Conservation (phyloP, 768 basidiomycete genomes). For the Hygrocybe punicea region DNA sequence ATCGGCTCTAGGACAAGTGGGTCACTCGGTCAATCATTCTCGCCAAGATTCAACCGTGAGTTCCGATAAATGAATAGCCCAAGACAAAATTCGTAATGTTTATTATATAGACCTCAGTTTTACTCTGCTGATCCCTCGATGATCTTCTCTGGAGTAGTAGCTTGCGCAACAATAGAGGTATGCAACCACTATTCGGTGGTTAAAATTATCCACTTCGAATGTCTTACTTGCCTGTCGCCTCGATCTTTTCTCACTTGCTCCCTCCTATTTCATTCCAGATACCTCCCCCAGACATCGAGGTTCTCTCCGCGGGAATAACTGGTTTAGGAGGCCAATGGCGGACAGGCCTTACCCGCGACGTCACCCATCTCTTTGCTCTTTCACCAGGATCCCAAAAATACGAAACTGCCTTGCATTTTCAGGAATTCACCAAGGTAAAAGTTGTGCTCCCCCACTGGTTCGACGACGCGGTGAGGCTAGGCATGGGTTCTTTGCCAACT, state of each 20-base stretch:
- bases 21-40: slow-evolving; percentile 63
- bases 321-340: slow-evolving; percentile 84
- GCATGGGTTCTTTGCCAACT: slow-evolving; percentile 48
- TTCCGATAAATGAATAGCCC: slow-evolving; percentile 6
- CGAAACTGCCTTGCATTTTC: slow-evolving; percentile 52
- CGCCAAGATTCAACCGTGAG: slow-evolving; percentile 56
- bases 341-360: slow-evolving; percentile 70
- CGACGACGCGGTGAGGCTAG: slow-evolving; percentile 68
- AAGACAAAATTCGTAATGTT: not conserved
- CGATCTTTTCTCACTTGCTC: not conserved
- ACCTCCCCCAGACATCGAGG: slow-evolving; percentile 61
- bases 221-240: too few species aligned
- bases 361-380: slow-evolving; percentile 81
- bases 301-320: slow-evolving; percentile 67
- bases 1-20: slow-evolving; percentile 53
- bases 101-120: slow-evolving; percentile 42
- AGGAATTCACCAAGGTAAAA: slow-evolving; percentile 54
- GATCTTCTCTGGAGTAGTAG: slow-evolving; percentile 82
- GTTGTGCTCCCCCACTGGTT: slow-evolving; percentile 92
- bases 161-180: slow-evolving; percentile 56
- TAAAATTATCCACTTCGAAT: too few species aligned
- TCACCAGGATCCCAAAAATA: slow-evolving; percentile 52
- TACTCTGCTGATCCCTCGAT: slow-evolving; percentile 76
- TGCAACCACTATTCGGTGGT: too few species aligned
- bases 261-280: slow-evolving; percentile 38